A percentile compares a stretch with the other conserved stretches of the same genome.
These are phyloP conservation scores for Trypanosomatidae sp. DNA, from an alignment of 208 protist genomes.

Conservation along the genomic window DNA sequence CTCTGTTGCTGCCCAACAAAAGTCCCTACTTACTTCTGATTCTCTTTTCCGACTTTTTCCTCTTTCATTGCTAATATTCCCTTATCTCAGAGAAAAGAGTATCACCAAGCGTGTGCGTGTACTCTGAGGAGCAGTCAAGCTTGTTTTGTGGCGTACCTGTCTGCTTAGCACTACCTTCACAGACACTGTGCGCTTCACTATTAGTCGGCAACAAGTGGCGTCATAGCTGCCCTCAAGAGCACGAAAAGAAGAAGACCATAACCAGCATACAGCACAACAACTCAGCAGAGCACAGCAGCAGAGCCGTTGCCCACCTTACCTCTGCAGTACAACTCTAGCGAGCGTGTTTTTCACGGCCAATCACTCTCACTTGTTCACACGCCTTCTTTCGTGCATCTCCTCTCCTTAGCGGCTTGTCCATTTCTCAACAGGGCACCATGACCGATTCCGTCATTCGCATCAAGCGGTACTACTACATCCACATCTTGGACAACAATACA, in stretches of 20 bases:
- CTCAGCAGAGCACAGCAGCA: background rate
- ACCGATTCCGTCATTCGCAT: conserved; percentile 81
- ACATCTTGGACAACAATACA: conserved; percentile 95
- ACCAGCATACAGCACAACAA: background rate
- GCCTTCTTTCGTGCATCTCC: background rate
- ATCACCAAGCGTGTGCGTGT: background rate
- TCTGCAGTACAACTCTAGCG: background rate
- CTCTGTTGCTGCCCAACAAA: background rate
- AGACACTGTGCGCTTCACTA: background rate
- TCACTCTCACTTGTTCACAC: background rate
- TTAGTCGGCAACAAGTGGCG: background rate
- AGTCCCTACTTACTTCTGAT: background rate
- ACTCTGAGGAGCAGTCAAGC: background rate
- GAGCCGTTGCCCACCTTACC: background rate
- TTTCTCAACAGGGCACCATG: background rate
- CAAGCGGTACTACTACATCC: conserved; percentile 92
- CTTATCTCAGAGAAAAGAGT: background rate
- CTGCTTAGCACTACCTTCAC: background rate
- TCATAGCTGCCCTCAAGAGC: background rate
- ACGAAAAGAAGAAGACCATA: background rate
- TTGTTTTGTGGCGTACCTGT: background rate
- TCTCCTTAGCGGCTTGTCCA: no score
- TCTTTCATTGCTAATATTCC: background rate
- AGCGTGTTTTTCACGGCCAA: background rate
- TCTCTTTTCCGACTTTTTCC: conserved; percentile 5